Evolutionary conservation across 2,329 filamentous ascomycete genomes (phyloP).

Genomic region (Monilinia polystroma): DNA sequence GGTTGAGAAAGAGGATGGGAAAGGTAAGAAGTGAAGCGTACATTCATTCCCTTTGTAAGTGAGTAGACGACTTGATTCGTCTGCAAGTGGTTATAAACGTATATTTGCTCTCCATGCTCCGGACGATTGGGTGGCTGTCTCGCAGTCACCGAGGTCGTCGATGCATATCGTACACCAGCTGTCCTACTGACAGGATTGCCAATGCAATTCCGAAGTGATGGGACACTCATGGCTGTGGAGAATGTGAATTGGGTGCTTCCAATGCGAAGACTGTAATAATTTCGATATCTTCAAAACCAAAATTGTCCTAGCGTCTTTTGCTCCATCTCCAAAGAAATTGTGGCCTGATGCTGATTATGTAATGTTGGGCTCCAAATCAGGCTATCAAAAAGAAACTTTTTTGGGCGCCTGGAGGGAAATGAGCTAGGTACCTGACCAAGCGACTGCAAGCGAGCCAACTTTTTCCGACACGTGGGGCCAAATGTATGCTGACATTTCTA

Average conservation of each 20-base stretch:
- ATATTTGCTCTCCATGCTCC: conserved; percentile 42
- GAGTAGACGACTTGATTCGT: conserved; percentile 46
- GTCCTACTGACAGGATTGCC: conserved; percentile 8
- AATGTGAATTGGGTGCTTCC: conserved; percentile 12
- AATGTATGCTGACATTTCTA: conserved; percentile 17
- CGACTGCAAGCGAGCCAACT: neutral
- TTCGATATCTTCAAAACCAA: conserved; percentile 24
- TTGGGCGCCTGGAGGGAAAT: too few species aligned
- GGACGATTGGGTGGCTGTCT: conserved; percentile 21
- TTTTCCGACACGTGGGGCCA: conserved; percentile 10
- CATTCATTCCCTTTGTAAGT: conserved; percentile 41
- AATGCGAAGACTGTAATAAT: conserved; percentile 2
- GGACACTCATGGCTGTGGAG: conserved; percentile 29
- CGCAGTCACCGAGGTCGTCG: conserved; percentile 21
- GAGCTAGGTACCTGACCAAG: too few species aligned
- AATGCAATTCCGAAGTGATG: conserved; percentile 22
- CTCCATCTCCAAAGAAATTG: neutral
- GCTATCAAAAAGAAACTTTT: neutral
- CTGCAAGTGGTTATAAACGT: conserved; percentile 43
- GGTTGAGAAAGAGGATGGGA: neutral
- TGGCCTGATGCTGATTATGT: neutral
- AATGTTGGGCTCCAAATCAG: conserved; percentile 11
- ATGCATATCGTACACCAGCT: conserved; percentile 25
- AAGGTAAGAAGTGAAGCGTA: conserved; percentile 26
- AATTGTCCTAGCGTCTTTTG: conserved; percentile 22